Conservation (phyloP, 805 yeast genomes). For the Lachancea sp. region DNA sequence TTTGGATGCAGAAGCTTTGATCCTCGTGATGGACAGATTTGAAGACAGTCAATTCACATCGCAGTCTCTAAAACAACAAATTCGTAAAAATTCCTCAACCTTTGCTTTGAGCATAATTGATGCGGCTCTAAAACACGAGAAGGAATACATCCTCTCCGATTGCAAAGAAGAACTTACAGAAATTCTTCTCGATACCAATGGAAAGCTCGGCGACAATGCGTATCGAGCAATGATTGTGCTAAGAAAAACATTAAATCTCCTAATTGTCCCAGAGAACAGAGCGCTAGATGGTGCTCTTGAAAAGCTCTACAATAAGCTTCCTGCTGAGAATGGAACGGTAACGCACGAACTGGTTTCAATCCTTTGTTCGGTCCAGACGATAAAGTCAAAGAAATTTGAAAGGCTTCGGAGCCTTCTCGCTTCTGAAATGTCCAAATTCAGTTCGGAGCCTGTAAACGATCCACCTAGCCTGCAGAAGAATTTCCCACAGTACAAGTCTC, state of each 20-base stretch:
- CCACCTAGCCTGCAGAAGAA: too few species aligned
- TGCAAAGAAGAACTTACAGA: constrained; percentile 1
- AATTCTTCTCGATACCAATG: neutral
- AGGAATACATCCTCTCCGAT: neutral
- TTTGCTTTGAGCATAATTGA: neutral
- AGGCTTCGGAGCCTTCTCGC: neutral
- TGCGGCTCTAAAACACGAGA: neutral
- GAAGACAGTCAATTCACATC: neutral
- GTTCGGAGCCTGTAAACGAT: too few species aligned
- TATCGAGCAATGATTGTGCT: neutral
- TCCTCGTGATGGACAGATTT: neutral
- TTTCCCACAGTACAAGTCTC: too few species aligned
- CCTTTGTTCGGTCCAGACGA: constrained; percentile 1
- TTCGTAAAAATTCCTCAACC: neutral
- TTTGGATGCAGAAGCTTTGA: neutral
- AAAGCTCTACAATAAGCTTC: neutral
- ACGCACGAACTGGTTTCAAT: constrained; percentile 4
- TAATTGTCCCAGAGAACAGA: constrained; percentile 2
- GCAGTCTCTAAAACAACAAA: neutral
- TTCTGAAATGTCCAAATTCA: neutral
- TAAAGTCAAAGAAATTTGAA: constrained; percentile 4
- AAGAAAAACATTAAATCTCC: neutral
- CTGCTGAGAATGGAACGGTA: constrained; percentile 1
- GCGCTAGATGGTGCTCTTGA: constrained; percentile 1
- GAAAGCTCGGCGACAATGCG: neutral